A percentile compares a stretch with the other conserved stretches of the same genome.
Conservation (phyloP, 495 filamentous ascomycete species). For the Penicillium waksmanii region DNA sequence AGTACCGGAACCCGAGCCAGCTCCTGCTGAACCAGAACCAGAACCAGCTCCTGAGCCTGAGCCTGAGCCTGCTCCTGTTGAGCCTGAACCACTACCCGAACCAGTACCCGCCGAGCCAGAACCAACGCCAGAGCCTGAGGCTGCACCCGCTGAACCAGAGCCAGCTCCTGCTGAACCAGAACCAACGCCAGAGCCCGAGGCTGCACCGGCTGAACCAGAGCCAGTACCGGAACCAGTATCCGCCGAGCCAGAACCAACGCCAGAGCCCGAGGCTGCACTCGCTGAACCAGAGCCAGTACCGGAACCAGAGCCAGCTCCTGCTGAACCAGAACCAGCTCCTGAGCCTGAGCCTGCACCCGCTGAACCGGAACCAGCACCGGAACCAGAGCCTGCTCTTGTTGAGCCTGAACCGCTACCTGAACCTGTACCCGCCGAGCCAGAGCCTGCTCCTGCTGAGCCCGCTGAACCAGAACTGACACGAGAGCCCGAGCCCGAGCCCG, state of each 20-base stretch:
- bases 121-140: slow-evolving; percentile 7
- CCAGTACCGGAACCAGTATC: slow-evolving; percentile 8
- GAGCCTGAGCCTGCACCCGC: not conserved
- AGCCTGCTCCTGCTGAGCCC: slow-evolving; percentile 10
- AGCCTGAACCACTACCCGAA: slow-evolving; percentile 12
- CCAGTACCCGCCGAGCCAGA: slow-evolving; percentile 11
- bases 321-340: slow-evolving; percentile 4
- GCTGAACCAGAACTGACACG: not conserved
- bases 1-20: slow-evolving; percentile 4
- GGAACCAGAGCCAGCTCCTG: slow-evolving; percentile 8
- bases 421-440: slow-evolving; percentile 11
- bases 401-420: slow-evolving; percentile 13
- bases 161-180: slow-evolving; percentile 14
- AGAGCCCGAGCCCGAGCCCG: slow-evolving; percentile 4
- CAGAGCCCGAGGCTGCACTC: not conserved
- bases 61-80: slow-evolving; percentile 7
- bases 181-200: slow-evolving; percentile 8
- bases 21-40: not conserved
- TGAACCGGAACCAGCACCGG: slow-evolving; percentile 1
- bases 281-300: slow-evolving; percentile 13
- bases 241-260: slow-evolving; percentile 1
- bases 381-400: slow-evolving; percentile 7
- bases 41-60: slow-evolving; percentile 3
- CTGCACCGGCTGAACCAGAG: not conserved
- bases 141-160: slow-evolving; percentile 4